Conservation (phyloP, 2,329 filamentous ascomycete genomes). For the Claviceps quebecensis region DNA sequence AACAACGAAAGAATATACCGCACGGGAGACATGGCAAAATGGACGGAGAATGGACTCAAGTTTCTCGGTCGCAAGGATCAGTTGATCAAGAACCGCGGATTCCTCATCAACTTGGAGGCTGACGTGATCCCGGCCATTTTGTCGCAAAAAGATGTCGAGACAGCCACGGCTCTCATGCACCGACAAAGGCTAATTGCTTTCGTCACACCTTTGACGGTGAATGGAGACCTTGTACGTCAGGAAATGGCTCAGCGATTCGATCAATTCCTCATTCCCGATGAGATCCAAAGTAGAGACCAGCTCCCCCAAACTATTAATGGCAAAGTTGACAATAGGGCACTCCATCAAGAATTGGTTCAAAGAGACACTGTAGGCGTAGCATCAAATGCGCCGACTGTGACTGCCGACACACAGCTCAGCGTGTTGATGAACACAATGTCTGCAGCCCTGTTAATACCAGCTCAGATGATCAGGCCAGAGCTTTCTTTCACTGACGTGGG, state of each 20-base stretch:
- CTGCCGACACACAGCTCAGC: neutral
- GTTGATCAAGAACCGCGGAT: conserved; percentile 20
- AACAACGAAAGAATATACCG: conserved; percentile 16
- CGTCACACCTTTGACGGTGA: neutral
- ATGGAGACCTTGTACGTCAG: neutral
- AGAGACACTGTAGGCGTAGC: neutral
- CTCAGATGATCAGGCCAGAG: neutral
- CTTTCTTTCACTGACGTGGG: neutral
- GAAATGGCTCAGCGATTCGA: neutral
- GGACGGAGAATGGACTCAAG: conserved; percentile 7
- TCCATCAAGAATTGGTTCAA: neutral
- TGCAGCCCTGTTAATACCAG: neutral
- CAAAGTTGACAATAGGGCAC: neutral
- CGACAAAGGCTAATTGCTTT: conserved; percentile 9
- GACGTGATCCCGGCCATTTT: conserved; percentile 17
- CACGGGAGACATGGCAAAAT: conserved; percentile 20
- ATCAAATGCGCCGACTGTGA: neutral
- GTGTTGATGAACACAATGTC: neutral
- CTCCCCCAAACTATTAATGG: neutral
- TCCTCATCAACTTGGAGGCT: conserved; percentile 20
- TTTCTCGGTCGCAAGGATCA: conserved; percentile 16
- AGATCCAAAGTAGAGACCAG: neutral
- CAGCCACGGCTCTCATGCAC: conserved; percentile 11
- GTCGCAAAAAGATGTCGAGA: conserved; percentile 6
- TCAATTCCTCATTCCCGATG: neutral